These are phyloP conservation scores for Orbilia javanica DNA, from an alignment of 2,329 filamentous ascomycete species.

Conservation along the genomic window DNA sequence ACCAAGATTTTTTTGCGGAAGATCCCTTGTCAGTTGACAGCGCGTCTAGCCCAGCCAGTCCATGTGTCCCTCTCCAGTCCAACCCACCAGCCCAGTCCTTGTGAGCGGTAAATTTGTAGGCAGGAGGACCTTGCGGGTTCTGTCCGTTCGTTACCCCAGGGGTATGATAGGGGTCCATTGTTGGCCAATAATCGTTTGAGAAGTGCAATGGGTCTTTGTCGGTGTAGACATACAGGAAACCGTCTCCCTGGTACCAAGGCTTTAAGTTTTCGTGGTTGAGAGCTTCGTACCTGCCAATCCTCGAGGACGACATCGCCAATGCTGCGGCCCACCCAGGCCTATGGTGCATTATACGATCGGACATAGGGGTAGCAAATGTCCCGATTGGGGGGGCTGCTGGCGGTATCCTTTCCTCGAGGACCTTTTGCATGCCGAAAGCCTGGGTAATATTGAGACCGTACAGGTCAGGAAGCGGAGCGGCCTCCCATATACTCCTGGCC, in stretches of 20 bases:
- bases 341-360: constrained; percentile 57
- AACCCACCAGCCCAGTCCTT: constrained; percentile 58
- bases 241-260: constrained; percentile 59
- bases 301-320: constrained; percentile 56
- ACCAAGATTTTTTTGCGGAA: constrained; percentile 58
- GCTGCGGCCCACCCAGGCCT: constrained; percentile 50
- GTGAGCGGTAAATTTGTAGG: constrained; percentile 54
- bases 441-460: constrained; percentile 54
- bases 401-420: constrained; percentile 41
- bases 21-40: constrained; percentile 56
- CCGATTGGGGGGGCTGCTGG: constrained; percentile 26
- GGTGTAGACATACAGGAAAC: constrained; percentile 58
- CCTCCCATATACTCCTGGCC: constrained; percentile 46
- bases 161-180: constrained; percentile 59
- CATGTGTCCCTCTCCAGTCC: constrained; percentile 53
- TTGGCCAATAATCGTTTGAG: constrained; percentile 58
- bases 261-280: constrained; percentile 56
- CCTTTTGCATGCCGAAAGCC: constrained; percentile 45
- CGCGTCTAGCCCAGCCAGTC: constrained; percentile 54
- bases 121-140: constrained; percentile 35
- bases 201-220: constrained; percentile 57
- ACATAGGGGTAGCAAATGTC: constrained; percentile 53
- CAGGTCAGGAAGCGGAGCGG: constrained; percentile 45
- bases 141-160: constrained; percentile 59
- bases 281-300: constrained; percentile 57